Conservation (phyloP, 441 rosid genomes). For the Pelargonium fulgidum region DNA sequence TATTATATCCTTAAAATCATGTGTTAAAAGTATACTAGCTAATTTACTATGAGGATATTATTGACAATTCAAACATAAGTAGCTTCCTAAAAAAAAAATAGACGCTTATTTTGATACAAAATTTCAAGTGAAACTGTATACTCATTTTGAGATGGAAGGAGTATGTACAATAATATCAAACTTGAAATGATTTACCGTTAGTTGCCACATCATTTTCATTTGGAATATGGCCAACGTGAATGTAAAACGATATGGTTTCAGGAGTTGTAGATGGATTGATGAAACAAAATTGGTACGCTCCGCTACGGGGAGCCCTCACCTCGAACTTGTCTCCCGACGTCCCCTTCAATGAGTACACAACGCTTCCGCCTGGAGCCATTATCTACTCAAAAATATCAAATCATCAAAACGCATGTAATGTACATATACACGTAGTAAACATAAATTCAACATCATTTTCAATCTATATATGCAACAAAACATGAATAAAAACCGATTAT, state of each 20-base stretch:
- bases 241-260: slow-evolving; percentile 80
- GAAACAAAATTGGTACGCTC: slow-evolving; percentile 89
- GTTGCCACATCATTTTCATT: slow-evolving; percentile 76
- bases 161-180: background rate
- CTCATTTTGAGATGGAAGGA: background rate
- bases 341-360: slow-evolving; percentile 54
- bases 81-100: background rate
- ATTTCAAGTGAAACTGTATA: no score
- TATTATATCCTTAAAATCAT: no score
- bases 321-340: slow-evolving; percentile 88
- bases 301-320: slow-evolving; percentile 47
- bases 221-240: slow-evolving; percentile 91
- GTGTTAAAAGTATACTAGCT: no score
- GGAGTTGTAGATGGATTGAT: slow-evolving; percentile 82
- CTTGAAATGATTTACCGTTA: slow-evolving; percentile 40
- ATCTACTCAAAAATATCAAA: slow-evolving; percentile 34
- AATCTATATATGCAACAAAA: no score
- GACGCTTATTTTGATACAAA: background rate
- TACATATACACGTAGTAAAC: no score
- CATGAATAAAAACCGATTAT: background rate
- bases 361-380: slow-evolving; percentile 58
- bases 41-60: no score
- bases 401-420: background rate
- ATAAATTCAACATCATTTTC: no score
- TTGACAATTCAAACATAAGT: no score